A percentile compares a stretch with the other conserved stretches of the same genome.
Conservation (phyloP, 768 basidiomycete species). For the Coprinopsis sp. region DNA sequence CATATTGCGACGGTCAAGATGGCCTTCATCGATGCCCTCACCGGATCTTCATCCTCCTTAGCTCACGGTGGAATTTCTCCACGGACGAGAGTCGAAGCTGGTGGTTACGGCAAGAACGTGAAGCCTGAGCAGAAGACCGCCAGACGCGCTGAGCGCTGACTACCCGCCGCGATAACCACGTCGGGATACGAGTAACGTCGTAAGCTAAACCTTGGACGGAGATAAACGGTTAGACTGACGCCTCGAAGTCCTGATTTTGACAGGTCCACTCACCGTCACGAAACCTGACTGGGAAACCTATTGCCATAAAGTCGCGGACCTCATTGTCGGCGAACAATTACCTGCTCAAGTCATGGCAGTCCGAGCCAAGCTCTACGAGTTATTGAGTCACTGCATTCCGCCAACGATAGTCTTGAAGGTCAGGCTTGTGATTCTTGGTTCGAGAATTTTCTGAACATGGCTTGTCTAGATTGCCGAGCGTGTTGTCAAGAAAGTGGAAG, state of each 20-base stretch:
- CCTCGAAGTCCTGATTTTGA: constrained; percentile 77
- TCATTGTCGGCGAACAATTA: constrained; percentile 85
- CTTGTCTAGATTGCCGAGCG: constrained; percentile 76
- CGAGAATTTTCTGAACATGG: neutral
- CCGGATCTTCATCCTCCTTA: too few species aligned
- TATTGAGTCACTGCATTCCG: constrained; percentile 96
- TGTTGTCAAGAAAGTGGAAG: constrained; percentile 84
- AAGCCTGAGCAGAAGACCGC: too few species aligned
- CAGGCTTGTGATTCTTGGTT: constrained; percentile 11
- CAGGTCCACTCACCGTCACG: constrained; percentile 74
- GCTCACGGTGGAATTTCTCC: too few species aligned
- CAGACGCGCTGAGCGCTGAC: too few species aligned
- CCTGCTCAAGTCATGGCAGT: constrained; percentile 90
- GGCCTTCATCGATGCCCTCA: too few species aligned
- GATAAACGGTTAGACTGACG: too few species aligned
- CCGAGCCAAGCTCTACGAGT: constrained; percentile 88
- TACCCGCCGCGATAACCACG: too few species aligned
- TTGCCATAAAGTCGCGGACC: constrained; percentile 85
- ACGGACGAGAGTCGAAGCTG: too few species aligned
- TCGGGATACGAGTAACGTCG: too few species aligned
- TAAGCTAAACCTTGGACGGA: too few species aligned
- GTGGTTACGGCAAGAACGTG: too few species aligned
- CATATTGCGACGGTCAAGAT: too few species aligned
- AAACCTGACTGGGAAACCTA: constrained; percentile 99
- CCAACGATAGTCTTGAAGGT: constrained; percentile 90